Evolutionary conservation across 2,329 filamentous ascomycete species (phyloP), one percentile per base, ranked within the genome.

Genomic region (Colletotrichum incanum): DNA sequence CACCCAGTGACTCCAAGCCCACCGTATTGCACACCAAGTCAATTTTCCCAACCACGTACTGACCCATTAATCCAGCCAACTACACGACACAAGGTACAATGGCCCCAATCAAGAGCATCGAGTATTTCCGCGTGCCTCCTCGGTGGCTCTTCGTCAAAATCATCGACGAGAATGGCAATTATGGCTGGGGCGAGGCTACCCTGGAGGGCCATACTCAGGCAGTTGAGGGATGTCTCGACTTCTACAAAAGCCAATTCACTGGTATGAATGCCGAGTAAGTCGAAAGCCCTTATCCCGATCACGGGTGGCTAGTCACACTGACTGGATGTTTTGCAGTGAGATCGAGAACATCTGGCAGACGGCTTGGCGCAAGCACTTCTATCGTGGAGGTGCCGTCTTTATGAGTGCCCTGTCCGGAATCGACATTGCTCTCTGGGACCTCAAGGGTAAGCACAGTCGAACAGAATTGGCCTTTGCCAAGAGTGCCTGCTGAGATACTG

Each of bases 281-380:
- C 20, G 9, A 45, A 6, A 28, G 37, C 37, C n/a, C 9, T 20
- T 9, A 55, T 37, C 7, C 11, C 5, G 3, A 23, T 52, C 3
- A 11, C 60, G 14, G 39, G 12, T 28, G 20, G 41, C n/a, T 41
- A 43, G 26, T 8, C 14, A 16, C 37, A 16, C n/a, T 43, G 23
- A 41, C 14, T 7, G n/a, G n/a, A 37, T 12, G 20, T 47, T 4
- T 58, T 34, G 39, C 14, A 64, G 31, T 50, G 50, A 92, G 67
- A 93, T 93, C 74, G 91, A 93, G 77, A 90, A 93, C 76, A 89
- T 93, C 68, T 93, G 91, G 91, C 91, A 92, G 78, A 86, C 86
- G 76, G 85, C 86, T 56, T 93, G 89, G 87, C 85, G 91, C 60
- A 80, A 86, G 18, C 89, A 88, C 18, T 93, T 93, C 81, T 93